Percentiles rank a stretch among this genome's conserved stretches.
phyloP scores from a whole-genome alignment of 2,329 filamentous ascomycete species.

The Diaporthe destruens region DNA sequence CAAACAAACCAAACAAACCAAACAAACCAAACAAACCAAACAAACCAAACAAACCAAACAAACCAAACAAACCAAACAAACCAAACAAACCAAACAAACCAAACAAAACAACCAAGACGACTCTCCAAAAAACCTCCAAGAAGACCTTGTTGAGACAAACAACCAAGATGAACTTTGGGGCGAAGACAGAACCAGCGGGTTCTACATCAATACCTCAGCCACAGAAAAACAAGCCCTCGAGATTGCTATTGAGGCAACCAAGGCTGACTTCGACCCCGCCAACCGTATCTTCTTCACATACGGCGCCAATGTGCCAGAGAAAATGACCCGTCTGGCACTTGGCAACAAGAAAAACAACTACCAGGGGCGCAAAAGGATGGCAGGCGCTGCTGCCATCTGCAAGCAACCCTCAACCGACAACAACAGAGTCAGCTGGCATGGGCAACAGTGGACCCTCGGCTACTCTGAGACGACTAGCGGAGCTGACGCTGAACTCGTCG shows the following conservation, averaged over 20 bases:
- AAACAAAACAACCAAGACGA: too few species aligned
- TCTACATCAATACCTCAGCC: neutral
- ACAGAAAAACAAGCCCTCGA: neutral
- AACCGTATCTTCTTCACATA: slow-evolving; percentile 17
- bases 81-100: too few species aligned
- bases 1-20: too few species aligned
- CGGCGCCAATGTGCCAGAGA: neutral
- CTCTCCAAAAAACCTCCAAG: too few species aligned
- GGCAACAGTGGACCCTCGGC: neutral
- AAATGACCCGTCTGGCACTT: neutral
- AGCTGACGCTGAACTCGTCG: neutral
- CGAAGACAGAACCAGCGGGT: neutral
- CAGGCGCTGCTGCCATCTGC: slow-evolving; percentile 20
- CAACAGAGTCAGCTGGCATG: slow-evolving; percentile 3
- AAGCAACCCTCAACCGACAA: slow-evolving; percentile 2
- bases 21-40: neutral
- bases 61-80: neutral
- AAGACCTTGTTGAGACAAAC: neutral
- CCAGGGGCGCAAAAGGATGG: neutral
- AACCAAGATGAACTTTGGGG: neutral
- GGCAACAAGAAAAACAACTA: neutral
- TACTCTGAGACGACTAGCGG: neutral
- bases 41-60: neutral
- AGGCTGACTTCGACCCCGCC: slow-evolving; percentile 9
- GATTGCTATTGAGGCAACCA: neutral